Base-by-base conservation (phyloP, 345 rosid genomes). In the Rhizophora apiculata region DNA sequence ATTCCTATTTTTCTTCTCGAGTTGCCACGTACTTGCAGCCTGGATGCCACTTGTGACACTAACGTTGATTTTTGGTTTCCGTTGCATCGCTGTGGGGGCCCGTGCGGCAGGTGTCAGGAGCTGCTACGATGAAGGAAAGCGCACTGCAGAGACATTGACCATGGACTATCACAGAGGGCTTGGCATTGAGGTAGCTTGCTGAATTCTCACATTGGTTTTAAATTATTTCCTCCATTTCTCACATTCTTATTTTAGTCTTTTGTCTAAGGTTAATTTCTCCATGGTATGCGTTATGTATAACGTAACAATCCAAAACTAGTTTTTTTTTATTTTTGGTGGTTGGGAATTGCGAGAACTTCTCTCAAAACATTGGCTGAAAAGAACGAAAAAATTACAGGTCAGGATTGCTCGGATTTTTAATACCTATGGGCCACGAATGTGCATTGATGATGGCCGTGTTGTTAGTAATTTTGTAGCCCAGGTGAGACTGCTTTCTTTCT, bases 391-490 rank as follows among this genome's bases (percentile, higher is more conserved):
- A 13, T 65, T 67, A 31, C 72, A 91, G 97, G 92, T 82, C 68
- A 82, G 95, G 63, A 91, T 89, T 64, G 97, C 97, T 74, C 70
- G 95, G 75, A 91, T 91, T 69, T 91, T 91, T 26, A 91, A 89
- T 82, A 91, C 95, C 1, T 91, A 91, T 22, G 93, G 93, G 48
- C 92, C 97, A 11, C 90, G 95, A 18, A 91, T 91, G 97, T 91
- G 92, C 81, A 80, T 91, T 29, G 97, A 91, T 20, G 97, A 91
- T 70, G 97, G 95, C 16, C 95, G 97, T 15, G 95, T 91, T 24
- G 97, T 88, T 31, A 91, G 97, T 84, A 91, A 91, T 72, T 91
- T 91, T 46, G 95, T 91, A 6, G 95, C 97, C 7, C 93, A 90
- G 84, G 94, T 89, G 68, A 39, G 54, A 22, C 22, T 13, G 15